A percentile compares a stretch with the other conserved stretches of the same genome.
phyloP scores from a whole-genome alignment of 2,329 filamentous ascomycete genomes.

The Exophiala sideris region DNA sequence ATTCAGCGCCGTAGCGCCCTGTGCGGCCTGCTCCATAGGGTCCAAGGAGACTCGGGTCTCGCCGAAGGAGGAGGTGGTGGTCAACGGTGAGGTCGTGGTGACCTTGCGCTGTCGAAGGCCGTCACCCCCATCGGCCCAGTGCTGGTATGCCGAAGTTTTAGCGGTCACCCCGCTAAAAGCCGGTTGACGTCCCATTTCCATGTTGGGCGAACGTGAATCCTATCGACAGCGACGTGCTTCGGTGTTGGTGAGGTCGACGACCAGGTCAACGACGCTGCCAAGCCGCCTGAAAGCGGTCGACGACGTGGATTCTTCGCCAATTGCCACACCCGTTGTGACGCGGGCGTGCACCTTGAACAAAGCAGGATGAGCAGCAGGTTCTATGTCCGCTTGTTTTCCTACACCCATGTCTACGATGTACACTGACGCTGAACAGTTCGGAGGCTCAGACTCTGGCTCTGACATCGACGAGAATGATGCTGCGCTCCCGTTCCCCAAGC shows the following conservation, averaged over 20 bases:
- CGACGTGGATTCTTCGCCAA: too few species aligned
- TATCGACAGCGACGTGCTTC: too few species aligned
- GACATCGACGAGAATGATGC: constrained; percentile 58
- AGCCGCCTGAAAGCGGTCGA: too few species aligned
- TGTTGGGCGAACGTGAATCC: background rate
- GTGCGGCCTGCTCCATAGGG: constrained; percentile 51
- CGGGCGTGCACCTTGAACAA: background rate
- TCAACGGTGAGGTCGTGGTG: too few species aligned
- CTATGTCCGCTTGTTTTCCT: constrained; percentile 10
- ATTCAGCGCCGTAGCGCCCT: constrained; percentile 61
- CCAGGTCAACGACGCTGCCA: too few species aligned
- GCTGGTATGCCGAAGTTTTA: background rate
- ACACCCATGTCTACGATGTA: background rate
- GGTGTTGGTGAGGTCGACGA: too few species aligned
- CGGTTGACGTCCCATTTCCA: background rate
- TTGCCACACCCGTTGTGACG: background rate
- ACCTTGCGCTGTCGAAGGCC: too few species aligned
- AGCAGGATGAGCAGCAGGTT: constrained; percentile 22
- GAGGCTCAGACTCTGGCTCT: constrained; percentile 37
- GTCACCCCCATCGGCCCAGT: background rate
- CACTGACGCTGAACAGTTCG: constrained; percentile 14
- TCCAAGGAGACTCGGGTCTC: too few species aligned
- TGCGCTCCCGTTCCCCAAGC: constrained; percentile 81
- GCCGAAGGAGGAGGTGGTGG: too few species aligned
- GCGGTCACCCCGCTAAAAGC: background rate